Base-by-base conservation (phyloP, 2,329 filamentous ascomycete genomes). In the Aspergillus uvarum region DNA sequence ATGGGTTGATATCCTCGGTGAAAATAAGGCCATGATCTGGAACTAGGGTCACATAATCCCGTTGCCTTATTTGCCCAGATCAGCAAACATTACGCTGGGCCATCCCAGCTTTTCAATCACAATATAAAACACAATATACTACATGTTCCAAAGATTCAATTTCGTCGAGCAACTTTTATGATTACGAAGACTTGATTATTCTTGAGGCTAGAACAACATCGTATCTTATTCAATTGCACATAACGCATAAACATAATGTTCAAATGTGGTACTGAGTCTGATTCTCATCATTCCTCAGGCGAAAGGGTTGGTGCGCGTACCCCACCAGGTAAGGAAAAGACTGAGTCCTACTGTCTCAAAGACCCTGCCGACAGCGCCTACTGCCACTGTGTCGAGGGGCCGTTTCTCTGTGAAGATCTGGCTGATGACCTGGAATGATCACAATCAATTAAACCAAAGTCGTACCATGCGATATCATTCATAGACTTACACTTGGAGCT, bases 311-410 rank as follows among this genome's bases (percentile, higher is more conserved):
- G 92, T 95, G 75, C 90, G 89, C 73, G 94, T 97, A 73, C 94
- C 94, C 94, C 94, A 98, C 90, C 91, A 98, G 75, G 92, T 96
- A 71, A 98, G 84, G 86, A 98, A 92, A 72, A 96, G 77, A 65
- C 90, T 92, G 60, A 98, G 86, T 65, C 94, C 95, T 61, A 98
- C 86, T 3, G 95, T 97, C 86, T 98, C 95, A 69, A 96, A 86
- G 69, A 95, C 81, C 80, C 95, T 93, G 73, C 91, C 89, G 54
- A 95, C 80, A 64, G 90, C 86, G 74, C 90, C 90, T 67, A 97
- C 89, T 68, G 91, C 92, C 68, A 98, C 87, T 64, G 91, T 94
- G 79, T 98, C 94, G 60, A 95, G 79, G 55, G 94, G 91, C 62
- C 93, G 89, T 85, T 94, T 96, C 86, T 98, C 94, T 51, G 90